These are phyloP conservation scores for Lecanicillium sp. DNA, from an alignment of 2,329 filamentous ascomycete genomes.

Conservation along the genomic window DNA sequence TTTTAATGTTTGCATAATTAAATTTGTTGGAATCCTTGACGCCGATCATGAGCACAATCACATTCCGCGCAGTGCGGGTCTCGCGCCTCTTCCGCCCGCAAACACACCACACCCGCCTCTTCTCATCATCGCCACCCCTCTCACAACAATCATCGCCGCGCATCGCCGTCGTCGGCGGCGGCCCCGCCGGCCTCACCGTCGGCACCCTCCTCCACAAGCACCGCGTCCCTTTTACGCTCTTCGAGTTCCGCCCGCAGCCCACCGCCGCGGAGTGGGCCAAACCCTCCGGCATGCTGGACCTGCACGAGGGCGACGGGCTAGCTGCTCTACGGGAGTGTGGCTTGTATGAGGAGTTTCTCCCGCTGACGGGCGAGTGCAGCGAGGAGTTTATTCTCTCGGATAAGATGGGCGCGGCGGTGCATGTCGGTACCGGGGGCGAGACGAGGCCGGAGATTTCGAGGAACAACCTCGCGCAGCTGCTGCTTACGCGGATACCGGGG, in stretches of 20 bases:
- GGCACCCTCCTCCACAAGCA: conserved; percentile 38
- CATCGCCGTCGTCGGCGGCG: conserved; percentile 42
- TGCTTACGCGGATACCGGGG: conserved; percentile 25
- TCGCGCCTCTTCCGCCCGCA: neutral
- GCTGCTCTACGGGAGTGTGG: conserved; percentile 39
- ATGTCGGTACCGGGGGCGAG: conserved; percentile 18
- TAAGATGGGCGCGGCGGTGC: conserved; percentile 21
- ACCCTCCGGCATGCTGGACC: conserved; percentile 41
- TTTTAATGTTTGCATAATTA: too few relatives aligned
- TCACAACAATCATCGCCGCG: conserved; percentile 5
- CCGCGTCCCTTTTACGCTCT: conserved; percentile 29
- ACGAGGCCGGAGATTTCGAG: conserved; percentile 35
- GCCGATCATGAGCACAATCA: too few relatives aligned
- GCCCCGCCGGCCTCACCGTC: conserved; percentile 42
- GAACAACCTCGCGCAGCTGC: conserved; percentile 28
- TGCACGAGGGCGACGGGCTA: conserved; percentile 41
- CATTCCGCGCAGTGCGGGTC: too few relatives aligned
- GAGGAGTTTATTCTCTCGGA: conserved; percentile 32
- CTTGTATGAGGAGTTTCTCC: conserved; percentile 61
- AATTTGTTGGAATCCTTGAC: neutral
- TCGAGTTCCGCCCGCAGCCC: conserved; percentile 28
- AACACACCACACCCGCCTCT: neutral
- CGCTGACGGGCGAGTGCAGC: conserved; percentile 47
- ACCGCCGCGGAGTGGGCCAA: conserved; percentile 20
- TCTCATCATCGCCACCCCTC: neutral